Base-by-base conservation (phyloP, 768 basidiomycete genomes). In the Collybia nuda region DNA sequence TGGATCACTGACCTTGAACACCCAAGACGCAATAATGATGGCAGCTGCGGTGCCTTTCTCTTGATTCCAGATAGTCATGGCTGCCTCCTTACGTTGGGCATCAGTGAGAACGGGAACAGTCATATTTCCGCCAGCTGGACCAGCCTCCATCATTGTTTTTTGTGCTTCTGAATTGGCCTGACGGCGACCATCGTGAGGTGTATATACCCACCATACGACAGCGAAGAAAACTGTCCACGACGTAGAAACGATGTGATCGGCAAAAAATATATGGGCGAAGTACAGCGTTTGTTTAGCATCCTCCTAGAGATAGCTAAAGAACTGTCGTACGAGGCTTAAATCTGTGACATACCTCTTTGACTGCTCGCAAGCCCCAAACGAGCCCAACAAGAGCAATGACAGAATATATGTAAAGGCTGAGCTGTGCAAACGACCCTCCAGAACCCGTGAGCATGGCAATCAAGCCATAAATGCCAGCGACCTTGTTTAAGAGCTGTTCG, bases 381-480 rank as follows among this genome's bases (percentile, higher is more conserved):
- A 95, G 79, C 0, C 84, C 90, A 12, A 85, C 75, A 38, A 98
- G 80, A 36, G 86, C 91, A 21, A 86, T 66, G 49, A 88, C 85
- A 8, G 95, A 98, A 74, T 99, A 99, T 17, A 94, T 76, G 69
- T 98, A 98, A 63, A 96, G 78, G 67, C 85, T 90, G 53, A 98
- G 78, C 69, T 99, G 97, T 0, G 88, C 85, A 57, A 93, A 84
- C n/a, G 88, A 85, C n/a, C 89, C 88, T n/a, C 90, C 93, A 24
- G 90, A 87, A 17, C 95, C 95, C 1, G 88, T 89, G 52, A 94
- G 70, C 50, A 94, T 81, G 5, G 94, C 95, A 51, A 99, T 86
- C 50, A 99, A 81, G 48, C 97, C 97, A 65, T 98, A 99, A 7
- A 98, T 82, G 44, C 97, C 96, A 17, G 97, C 95, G 44, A 95